Conservation (phyloP, 495 filamentous ascomycete genomes). For the Thozetella sp. region DNA sequence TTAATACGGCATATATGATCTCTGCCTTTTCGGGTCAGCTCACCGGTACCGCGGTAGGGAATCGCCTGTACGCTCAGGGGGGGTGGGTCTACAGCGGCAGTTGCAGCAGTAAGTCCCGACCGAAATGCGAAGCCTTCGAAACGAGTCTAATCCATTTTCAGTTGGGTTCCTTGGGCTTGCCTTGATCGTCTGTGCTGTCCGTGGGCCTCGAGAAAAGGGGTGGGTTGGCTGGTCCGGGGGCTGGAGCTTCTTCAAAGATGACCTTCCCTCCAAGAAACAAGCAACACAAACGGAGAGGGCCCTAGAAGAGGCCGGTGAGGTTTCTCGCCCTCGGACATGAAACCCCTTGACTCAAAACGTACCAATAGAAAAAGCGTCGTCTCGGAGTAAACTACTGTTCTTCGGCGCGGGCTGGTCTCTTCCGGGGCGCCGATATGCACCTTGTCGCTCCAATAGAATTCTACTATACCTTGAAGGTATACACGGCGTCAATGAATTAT, state of each 20-base stretch:
- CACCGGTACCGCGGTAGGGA: constrained; percentile 73
- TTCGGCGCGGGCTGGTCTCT: too few species aligned
- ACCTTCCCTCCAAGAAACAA: constrained; percentile 18
- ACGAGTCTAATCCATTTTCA: too few species aligned
- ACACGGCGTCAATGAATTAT: too few species aligned
- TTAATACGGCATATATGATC: constrained; percentile 87
- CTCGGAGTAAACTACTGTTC: too few species aligned
- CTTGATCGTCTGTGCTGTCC: constrained; percentile 54
- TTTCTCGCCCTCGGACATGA: background rate
- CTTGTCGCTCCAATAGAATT: too few species aligned
- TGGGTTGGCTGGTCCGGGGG: constrained; percentile 82
- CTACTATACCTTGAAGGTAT: too few species aligned
- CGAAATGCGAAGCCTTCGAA: too few species aligned
- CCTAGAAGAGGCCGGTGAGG: constrained; percentile 11
- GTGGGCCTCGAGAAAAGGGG: constrained; percentile 69
- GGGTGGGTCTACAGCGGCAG: constrained; percentile 74
- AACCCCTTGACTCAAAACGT: too few species aligned
- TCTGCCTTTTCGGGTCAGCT: constrained; percentile 74
- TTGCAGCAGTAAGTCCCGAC: constrained; percentile 53
- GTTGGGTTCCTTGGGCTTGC: constrained; percentile 66
- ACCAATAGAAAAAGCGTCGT: too few species aligned
- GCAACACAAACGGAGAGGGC: constrained; percentile 7
- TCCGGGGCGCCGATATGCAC: too few species aligned
- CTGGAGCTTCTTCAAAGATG: constrained; percentile 49
- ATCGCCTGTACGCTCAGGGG: constrained; percentile 64